phyloP scores from a whole-genome alignment of 2,329 filamentous ascomycete species.

The Phaeosphaeriaceae sp. region DNA sequence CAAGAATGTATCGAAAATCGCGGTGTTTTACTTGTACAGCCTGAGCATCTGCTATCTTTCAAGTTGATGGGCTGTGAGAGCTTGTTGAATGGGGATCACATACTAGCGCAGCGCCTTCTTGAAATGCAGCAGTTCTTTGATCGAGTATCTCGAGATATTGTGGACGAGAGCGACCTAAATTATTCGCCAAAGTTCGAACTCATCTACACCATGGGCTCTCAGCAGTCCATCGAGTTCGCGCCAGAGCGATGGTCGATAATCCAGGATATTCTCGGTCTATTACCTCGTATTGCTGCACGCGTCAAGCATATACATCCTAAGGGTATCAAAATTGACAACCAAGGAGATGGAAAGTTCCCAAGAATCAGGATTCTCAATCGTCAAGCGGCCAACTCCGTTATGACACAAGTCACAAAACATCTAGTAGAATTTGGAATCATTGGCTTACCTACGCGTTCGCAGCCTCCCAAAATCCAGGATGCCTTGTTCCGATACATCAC shows the following conservation, averaged over 20 bases:
- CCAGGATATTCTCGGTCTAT: constrained; percentile 58
- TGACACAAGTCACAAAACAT: constrained; percentile 30
- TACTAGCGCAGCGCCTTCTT: constrained; percentile 47
- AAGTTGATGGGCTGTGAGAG: constrained; percentile 67
- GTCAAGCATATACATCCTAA: constrained; percentile 42
- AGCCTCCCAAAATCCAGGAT: constrained; percentile 35
- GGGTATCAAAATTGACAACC: constrained; percentile 53
- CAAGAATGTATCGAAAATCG: constrained; percentile 56
- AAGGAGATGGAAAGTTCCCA: constrained; percentile 53
- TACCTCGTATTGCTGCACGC: constrained; percentile 44
- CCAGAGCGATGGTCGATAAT: constrained; percentile 64
- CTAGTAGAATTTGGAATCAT: constrained; percentile 55
- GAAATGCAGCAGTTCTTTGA: constrained; percentile 56
- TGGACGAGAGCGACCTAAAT: constrained; percentile 71
- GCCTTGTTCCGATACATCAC: constrained; percentile 56
- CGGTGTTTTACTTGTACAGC: constrained; percentile 66
- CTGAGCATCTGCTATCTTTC: constrained; percentile 69
- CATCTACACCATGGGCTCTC: constrained; percentile 66
- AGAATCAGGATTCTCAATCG: constrained; percentile 56
- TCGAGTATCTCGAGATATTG: constrained; percentile 58
- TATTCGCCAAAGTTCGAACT: constrained; percentile 67
- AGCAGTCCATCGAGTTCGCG: constrained; percentile 58
- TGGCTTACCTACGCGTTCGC: constrained; percentile 53
- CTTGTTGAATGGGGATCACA: constrained; percentile 42
- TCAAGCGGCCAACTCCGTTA: constrained; percentile 42